Evolutionary conservation across 129 eudicot species (phyloP).

Genomic region (Chrysanthemum lavandulifolium): DNA sequence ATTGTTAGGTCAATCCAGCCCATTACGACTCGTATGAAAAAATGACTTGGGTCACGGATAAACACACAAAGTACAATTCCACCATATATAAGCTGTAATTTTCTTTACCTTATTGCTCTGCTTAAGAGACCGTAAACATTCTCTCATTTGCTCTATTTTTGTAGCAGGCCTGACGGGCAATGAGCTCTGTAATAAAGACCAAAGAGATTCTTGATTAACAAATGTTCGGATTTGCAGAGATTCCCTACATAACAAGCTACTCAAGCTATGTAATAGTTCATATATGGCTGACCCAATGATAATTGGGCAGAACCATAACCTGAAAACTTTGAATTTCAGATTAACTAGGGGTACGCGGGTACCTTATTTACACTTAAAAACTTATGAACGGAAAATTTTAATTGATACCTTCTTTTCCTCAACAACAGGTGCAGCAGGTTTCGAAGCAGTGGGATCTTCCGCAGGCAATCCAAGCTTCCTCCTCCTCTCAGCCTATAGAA

Average conservation of each 20-base stretch:
- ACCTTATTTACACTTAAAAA: no score
- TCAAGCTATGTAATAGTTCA: conserved; percentile 1
- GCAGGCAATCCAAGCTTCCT: conserved; percentile 91
- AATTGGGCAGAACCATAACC: conserved; percentile 6
- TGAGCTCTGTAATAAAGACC: conserved; percentile 47
- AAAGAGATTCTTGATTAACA: not conserved
- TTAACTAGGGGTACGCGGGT: not conserved
- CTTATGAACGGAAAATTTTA: no score
- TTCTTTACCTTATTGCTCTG: conserved; percentile 69
- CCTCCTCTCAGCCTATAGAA: conserved; percentile 82
- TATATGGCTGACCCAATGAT: not conserved
- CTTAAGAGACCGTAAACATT: conserved; percentile 77
- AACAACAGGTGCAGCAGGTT: conserved; percentile 73
- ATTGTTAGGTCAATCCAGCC: no score
- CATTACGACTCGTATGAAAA: no score
- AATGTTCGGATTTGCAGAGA: not conserved
- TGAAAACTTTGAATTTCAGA: conserved; percentile 4
- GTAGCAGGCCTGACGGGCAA: conserved; percentile 91
- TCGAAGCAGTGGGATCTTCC: conserved; percentile 63
- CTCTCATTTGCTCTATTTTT: conserved; percentile 91
- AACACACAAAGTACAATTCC: not conserved
- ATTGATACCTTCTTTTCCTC: conserved; percentile 82
- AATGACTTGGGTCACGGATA: no score
- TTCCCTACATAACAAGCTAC: conserved; percentile 19
- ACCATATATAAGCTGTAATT: not conserved